Percentiles rank a stretch among this genome's conserved stretches.
These are phyloP conservation scores for Pichia deserticola DNA, from an alignment of 805 yeast species.

Conservation along the genomic window DNA sequence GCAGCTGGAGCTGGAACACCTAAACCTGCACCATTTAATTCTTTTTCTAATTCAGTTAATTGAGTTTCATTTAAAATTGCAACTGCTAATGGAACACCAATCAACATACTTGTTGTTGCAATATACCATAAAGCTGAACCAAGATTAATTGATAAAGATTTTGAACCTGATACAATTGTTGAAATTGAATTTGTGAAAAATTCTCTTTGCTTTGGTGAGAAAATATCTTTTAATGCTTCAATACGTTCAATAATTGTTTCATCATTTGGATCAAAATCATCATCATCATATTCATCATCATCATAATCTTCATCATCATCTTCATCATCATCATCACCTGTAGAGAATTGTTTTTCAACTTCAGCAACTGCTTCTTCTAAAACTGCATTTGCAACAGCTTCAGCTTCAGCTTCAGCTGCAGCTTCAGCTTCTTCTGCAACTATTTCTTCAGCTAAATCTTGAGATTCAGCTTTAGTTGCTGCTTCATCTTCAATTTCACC, in stretches of 20 bases:
- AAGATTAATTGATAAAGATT: slow-evolving; percentile 45
- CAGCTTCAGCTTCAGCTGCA: slow-evolving; percentile 25
- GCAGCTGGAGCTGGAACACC: slow-evolving; percentile 11
- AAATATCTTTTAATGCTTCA: slow-evolving; percentile 82
- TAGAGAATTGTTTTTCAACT: slow-evolving; percentile 18
- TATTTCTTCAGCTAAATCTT: slow-evolving; percentile 2
- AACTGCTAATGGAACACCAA: slow-evolving; percentile 89
- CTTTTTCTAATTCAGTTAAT: slow-evolving; percentile 88
- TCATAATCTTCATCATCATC: slow-evolving; percentile 32
- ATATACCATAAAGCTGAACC: slow-evolving; percentile 81
- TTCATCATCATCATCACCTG: slow-evolving; percentile 23
- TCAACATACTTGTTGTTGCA: slow-evolving; percentile 72
- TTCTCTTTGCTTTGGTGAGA: slow-evolving; percentile 81
- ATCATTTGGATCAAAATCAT: slow-evolving; percentile 64
- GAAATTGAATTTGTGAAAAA: slow-evolving; percentile 25
- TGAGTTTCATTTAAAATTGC: slow-evolving; percentile 91
- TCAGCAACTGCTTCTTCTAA: slow-evolving; percentile 32
- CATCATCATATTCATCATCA: slow-evolving; percentile 54
- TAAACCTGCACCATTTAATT: slow-evolving; percentile 36
- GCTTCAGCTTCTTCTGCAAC: slow-evolving; percentile 8
- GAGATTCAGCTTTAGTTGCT: neutral
- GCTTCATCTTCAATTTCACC: slow-evolving; percentile 1
- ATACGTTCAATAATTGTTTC: slow-evolving; percentile 86
- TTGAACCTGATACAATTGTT: slow-evolving; percentile 34
- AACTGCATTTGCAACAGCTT: slow-evolving; percentile 19